phyloP scores from a whole-genome alignment of 1,284 basidiomycete species.

The Ceratobasidium sp. region DNA sequence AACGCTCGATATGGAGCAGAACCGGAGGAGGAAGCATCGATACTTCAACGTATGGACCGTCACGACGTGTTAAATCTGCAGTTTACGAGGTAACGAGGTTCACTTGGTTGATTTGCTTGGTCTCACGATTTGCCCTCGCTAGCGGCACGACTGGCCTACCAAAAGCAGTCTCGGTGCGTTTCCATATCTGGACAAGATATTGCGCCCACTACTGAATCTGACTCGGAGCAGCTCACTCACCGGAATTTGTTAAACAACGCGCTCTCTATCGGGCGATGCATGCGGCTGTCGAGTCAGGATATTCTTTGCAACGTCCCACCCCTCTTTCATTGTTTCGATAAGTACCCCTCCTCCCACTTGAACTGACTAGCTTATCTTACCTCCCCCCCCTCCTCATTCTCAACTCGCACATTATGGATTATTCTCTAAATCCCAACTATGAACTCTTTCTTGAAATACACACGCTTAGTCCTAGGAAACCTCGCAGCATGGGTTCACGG shows the following conservation, averaged over 20 bases:
- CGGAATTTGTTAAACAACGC: constrained; percentile 83
- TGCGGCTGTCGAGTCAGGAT: constrained; percentile 74
- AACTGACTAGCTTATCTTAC: neutral
- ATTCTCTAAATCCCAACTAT: constrained; percentile 46
- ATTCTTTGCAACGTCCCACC: constrained; percentile 83
- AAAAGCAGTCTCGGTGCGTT: constrained; percentile 79
- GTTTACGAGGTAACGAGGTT: constrained; percentile 75
- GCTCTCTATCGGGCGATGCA: constrained; percentile 76
- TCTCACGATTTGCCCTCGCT: constrained; percentile 18
- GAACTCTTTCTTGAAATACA: constrained; percentile 17
- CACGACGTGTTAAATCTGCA: constrained; percentile 85
- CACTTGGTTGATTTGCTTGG: neutral
- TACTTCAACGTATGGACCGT: constrained; percentile 55
- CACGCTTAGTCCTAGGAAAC: constrained; percentile 84
- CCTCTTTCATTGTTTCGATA: constrained; percentile 89
- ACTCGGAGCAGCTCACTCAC: constrained; percentile 73
- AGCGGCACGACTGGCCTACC: constrained; percentile 84
- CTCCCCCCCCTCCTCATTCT: constrained; percentile 9
- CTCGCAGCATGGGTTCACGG: constrained; percentile 83
- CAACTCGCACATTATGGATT: neutral
- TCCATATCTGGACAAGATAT: neutral
- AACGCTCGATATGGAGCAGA: constrained; percentile 61
- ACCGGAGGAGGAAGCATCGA: constrained; percentile 59
- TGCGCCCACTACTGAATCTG: constrained; percentile 4
- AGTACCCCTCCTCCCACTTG: constrained; percentile 59